These are phyloP conservation scores for Naganishia vishniacii DNA, from an alignment of 768 basidiomycete species.

Conservation along the genomic window DNA sequence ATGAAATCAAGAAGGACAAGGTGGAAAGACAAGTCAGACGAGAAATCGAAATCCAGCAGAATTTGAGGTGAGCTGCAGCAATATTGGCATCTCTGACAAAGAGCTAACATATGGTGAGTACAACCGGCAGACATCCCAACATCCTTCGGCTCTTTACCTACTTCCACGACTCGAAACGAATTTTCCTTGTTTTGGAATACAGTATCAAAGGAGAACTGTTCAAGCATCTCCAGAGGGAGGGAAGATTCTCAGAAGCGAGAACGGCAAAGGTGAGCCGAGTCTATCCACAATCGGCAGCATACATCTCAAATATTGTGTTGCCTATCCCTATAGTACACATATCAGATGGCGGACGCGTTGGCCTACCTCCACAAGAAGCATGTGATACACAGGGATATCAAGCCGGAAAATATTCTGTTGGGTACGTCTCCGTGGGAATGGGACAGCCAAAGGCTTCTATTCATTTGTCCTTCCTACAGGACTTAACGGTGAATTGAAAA, in stretches of 20 bases:
- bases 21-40: slow-evolving; percentile 96
- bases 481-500: slow-evolving; percentile 91
- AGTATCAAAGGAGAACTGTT: slow-evolving; percentile 95
- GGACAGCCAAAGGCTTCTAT: neutral
- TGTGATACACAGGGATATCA: slow-evolving; percentile 98
- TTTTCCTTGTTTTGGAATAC: slow-evolving; percentile 97
- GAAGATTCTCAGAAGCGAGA: slow-evolving; percentile 80
- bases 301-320: neutral
- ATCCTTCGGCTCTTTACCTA: slow-evolving; percentile 91
- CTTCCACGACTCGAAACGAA: slow-evolving; percentile 96
- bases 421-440: neutral
- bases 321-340: slow-evolving; percentile 65
- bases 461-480: slow-evolving; percentile 30
- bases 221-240: slow-evolving; percentile 81
- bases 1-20: slow-evolving; percentile 80
- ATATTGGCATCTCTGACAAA: too few species aligned
- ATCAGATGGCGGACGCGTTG: slow-evolving; percentile 96
- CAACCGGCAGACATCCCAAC: slow-evolving; percentile 67
- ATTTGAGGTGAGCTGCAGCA: slow-evolving; percentile 27
- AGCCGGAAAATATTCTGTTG: slow-evolving; percentile 91
- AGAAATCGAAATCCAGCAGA: slow-evolving; percentile 77
- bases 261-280: slow-evolving; percentile 56
- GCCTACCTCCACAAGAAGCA: slow-evolving; percentile 88
- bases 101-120: too few species aligned
- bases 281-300: too few species aligned